A percentile compares a stretch with the other conserved stretches of the same genome.
These are phyloP conservation scores for Chrysochromulina parva DNA, from an alignment of 78 protist species.

Conservation along the genomic window DNA sequence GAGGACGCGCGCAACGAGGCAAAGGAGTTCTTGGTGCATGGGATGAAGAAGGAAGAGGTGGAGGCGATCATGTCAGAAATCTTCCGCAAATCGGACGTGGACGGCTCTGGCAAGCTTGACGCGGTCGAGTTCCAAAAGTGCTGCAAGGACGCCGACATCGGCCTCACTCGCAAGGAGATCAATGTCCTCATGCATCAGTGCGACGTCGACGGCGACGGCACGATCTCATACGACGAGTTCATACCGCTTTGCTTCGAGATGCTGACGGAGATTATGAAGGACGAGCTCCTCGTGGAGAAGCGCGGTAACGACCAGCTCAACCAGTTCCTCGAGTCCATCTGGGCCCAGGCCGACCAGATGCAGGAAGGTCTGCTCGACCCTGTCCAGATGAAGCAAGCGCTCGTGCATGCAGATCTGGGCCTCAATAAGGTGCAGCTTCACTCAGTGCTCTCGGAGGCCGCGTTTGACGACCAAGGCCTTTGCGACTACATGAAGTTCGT, in stretches of 20 bases:
- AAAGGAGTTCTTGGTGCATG: neutral
- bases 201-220: neutral
- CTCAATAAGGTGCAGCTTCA: neutral
- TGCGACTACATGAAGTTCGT: neutral
- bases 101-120: neutral
- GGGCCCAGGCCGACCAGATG: neutral
- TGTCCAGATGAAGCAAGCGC: neutral
- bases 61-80: neutral
- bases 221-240: neutral
- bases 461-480: neutral
- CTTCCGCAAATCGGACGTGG: neutral
- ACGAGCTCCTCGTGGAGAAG: neutral
- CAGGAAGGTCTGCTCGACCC: neutral
- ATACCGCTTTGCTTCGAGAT: neutral
- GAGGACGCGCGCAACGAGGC: neutral
- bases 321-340: neutral
- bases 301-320: neutral
- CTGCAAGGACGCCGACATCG: neutral
- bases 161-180: constrained; percentile 8
- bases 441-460: neutral
- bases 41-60: neutral
- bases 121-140: neutral
- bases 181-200: neutral
- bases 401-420: neutral
- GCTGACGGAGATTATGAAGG: neutral